Percentiles rank a stretch among this genome's conserved stretches.
phyloP scores from a whole-genome alignment of 495 filamentous ascomycete genomes.

The Elasticomyces elasticus region DNA sequence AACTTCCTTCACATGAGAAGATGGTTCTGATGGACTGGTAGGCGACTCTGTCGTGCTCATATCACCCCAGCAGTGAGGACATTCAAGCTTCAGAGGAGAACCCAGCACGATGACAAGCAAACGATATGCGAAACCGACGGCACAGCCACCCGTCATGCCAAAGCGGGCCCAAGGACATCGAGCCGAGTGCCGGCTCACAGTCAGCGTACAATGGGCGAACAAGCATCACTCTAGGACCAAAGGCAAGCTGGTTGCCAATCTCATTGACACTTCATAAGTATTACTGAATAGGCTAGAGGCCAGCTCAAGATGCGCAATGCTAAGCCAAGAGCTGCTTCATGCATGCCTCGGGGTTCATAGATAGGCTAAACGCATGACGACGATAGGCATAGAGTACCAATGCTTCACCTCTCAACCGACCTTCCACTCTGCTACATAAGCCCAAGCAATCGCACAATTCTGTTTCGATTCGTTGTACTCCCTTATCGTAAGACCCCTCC shows the following conservation, averaged over 20 bases:
- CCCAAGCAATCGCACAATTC: slow-evolving; percentile 50
- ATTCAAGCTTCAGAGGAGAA: neutral
- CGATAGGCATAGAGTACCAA: neutral
- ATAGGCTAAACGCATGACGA: neutral
- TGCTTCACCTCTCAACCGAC: slow-evolving; percentile 1
- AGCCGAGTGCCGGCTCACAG: too few species aligned
- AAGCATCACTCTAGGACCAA: too few species aligned
- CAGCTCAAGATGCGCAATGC: neutral
- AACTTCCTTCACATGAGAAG: too few species aligned
- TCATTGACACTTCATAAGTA: slow-evolving; percentile 2
- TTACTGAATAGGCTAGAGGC: neutral
- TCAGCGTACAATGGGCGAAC: too few species aligned
- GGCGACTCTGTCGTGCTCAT: slow-evolving; percentile 96
- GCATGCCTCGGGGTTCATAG: neutral
- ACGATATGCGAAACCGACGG: neutral
- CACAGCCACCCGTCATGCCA: too few species aligned
- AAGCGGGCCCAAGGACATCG: too few species aligned
- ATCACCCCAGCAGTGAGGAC: slow-evolving; percentile 32
- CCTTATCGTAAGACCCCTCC: slow-evolving; percentile 54
- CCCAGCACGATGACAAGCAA: neutral
- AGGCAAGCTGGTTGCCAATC: too few species aligned
- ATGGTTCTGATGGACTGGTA: slow-evolving; percentile 25
- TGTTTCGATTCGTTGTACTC: slow-evolving; percentile 56
- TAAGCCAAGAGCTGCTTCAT: neutral
- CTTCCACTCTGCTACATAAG: slow-evolving; percentile 59